Evolutionary conservation across 2,329 filamentous ascomycete genomes (phyloP).

Genomic region (Aplosporella prunicola): DNA sequence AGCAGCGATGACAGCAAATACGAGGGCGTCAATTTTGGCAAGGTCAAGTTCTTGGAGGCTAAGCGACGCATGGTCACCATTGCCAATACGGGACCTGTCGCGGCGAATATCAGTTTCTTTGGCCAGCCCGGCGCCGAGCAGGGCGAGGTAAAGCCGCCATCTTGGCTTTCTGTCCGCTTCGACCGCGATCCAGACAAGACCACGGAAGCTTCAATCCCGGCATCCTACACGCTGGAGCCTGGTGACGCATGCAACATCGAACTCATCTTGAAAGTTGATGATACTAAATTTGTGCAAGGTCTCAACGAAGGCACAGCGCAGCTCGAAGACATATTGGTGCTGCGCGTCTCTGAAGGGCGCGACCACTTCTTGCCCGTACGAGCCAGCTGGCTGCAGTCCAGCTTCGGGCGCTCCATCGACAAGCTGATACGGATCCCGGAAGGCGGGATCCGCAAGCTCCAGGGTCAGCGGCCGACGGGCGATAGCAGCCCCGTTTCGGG

Average conservation of each 20-base stretch:
- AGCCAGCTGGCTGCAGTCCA: conserved; percentile 70
- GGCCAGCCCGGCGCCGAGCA: conserved; percentile 52
- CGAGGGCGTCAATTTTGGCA: conserved; percentile 68
- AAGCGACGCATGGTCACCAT: conserved; percentile 65
- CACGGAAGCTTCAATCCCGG: conserved; percentile 7
- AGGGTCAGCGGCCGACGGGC: conserved; percentile 43
- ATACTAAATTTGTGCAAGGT: conserved; percentile 52
- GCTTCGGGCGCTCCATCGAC: conserved; percentile 76
- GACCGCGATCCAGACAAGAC: conserved; percentile 39
- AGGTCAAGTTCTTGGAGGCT: conserved; percentile 58
- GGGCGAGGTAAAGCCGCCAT: conserved; percentile 37
- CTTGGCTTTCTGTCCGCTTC: conserved; percentile 65
- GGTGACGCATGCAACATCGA: conserved; percentile 70
- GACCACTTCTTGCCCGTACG: conserved; percentile 85
- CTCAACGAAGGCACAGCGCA: conserved; percentile 59
- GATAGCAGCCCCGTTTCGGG: conserved; percentile 13
- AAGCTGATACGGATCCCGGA: conserved; percentile 80
- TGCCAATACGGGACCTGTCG: conserved; percentile 80
- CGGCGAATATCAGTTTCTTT: conserved; percentile 71
- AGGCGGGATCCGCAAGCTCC: conserved; percentile 62
- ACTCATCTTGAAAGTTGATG: conserved; percentile 57
- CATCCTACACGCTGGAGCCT: conserved; percentile 63
- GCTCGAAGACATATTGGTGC: conserved; percentile 79
- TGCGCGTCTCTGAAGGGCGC: conserved; percentile 72
- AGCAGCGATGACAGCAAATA: conserved; percentile 29